These are phyloP conservation scores for Porpolomopsis calyptriformis DNA, from an alignment of 768 basidiomycete species.

Conservation along the genomic window DNA sequence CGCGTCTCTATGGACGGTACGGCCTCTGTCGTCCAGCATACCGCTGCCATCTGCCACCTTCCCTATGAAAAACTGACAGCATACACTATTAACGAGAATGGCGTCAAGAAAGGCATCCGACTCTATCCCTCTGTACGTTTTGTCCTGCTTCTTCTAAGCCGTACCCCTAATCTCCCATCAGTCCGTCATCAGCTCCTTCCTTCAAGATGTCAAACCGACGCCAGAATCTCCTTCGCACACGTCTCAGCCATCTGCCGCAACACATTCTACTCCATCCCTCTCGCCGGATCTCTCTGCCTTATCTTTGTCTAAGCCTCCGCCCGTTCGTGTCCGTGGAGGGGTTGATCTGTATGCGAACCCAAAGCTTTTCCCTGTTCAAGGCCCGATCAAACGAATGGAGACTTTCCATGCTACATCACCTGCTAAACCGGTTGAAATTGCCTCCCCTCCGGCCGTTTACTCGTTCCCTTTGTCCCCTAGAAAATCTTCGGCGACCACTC, in stretches of 20 bases:
- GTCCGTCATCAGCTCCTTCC: not conserved
- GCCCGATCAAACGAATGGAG: slow-evolving; percentile 3
- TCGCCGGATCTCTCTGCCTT: no score
- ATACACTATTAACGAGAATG: slow-evolving; percentile 1
- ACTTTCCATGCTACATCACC: not conserved
- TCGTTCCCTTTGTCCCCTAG: not conserved
- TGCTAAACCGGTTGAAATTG: not conserved
- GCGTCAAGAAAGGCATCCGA: slow-evolving; percentile 4
- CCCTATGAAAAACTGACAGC: not conserved
- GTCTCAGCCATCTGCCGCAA: no score
- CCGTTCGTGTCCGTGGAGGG: not conserved
- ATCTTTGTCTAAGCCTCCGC: slow-evolving; percentile 2
- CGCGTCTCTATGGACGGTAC: not conserved
- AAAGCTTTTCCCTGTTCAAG: slow-evolving; percentile 11
- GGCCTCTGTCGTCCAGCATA: not conserved
- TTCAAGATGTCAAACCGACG: no score
- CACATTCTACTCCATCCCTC: not conserved
- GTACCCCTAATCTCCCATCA: no score
- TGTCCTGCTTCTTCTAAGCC: not conserved
- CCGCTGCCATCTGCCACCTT: not conserved
- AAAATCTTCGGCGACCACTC: not conserved
- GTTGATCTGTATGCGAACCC: slow-evolving; percentile 9
- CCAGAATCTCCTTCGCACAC: no score
- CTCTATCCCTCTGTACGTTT: not conserved
- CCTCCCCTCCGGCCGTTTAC: not conserved